Evolutionary conservation across 2,329 filamentous ascomycete species (phyloP), one percentile per base, ranked within the genome.

Genomic region (Thelonectria blattea): DNA sequence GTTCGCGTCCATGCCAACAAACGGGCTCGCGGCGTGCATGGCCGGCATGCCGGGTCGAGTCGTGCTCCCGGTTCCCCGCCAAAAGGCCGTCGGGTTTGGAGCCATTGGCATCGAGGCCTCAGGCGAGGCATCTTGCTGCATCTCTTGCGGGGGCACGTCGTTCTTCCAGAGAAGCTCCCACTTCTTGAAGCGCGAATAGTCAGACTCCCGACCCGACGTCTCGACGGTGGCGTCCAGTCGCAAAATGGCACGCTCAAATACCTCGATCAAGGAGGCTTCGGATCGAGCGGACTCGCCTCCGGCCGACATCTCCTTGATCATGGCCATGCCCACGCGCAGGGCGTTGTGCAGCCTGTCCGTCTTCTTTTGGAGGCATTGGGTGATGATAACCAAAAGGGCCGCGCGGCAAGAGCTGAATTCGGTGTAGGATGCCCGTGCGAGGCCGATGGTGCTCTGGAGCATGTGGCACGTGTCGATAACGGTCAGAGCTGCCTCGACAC

Each of bases 341-440:
- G 77, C 76, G 42, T 80, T 78, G 24, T 79, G 78, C 12, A 82
- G 75, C 32, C 72, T 66, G 52, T 78, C 75, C 11, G 75, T 76
- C 46, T 73, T 74, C 57, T 72, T 72, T 42, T 74, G 74, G 39
- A 78, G 67, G 46, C 75, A 78, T 49, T 78, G 76, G 2, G 76
- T 76, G 32, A 77, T 76, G 47, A 78, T 73, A 27, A 85, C 82
- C 3, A 85, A 74, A 6, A 85, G 72, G 9, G 83, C 82, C 10
- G 82, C 82, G 43, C 83, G 81, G 52, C 82, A 84, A 3, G 83
- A 81, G 67, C 81, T 83, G 66, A 84, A 85, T 63, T 85, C 83
- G 3, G 82, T 84, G 65, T 85, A 85, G 0, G 82, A 84, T 3
- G 82, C 81, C 30, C 82, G 78, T 6, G 83, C 82, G 53, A 85